Evolutionary conservation across 163 green algal genomes (phyloP).

Genomic region (Prototheca stagnorum): DNA sequence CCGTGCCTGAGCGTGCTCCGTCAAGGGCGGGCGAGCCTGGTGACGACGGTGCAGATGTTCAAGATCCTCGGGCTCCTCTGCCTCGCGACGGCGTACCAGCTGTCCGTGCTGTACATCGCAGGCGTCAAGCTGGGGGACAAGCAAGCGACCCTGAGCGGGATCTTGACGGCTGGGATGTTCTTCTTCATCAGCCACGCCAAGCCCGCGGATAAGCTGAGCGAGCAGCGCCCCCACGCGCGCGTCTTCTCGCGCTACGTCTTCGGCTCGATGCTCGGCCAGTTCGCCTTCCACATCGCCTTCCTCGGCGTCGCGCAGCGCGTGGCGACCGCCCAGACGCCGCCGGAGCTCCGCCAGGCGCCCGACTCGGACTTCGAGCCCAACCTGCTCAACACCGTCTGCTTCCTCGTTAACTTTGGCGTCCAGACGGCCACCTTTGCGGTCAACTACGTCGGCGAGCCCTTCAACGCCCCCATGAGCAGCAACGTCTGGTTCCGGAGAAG

Average conservation of each 20-base stretch:
- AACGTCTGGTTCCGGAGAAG: slow-evolving; percentile 11
- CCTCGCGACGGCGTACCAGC: slow-evolving; percentile 83
- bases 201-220: slow-evolving; percentile 57
- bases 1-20: slow-evolving; percentile 77
- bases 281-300: slow-evolving; percentile 63
- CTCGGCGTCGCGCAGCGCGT: slow-evolving; percentile 51
- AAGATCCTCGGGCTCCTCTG: slow-evolving; percentile 96
- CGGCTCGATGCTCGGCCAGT: slow-evolving; percentile 81
- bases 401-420: slow-evolving; percentile 74
- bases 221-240: slow-evolving; percentile 64
- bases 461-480: slow-evolving; percentile 62
- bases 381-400: slow-evolving; percentile 96
- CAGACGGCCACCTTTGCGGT: slow-evolving; percentile 89
- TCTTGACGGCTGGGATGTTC: slow-evolving; percentile 80
- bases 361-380: slow-evolving; percentile 87
- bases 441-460: slow-evolving; percentile 92
- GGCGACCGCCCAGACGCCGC: slow-evolving; percentile 28
- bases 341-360: slow-evolving; percentile 46
- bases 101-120: slow-evolving; percentile 85
- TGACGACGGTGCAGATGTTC: slow-evolving; percentile 90
- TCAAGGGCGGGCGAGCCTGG: slow-evolving; percentile 51
- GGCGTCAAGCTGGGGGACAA: slow-evolving; percentile 94
- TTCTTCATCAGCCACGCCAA: slow-evolving; percentile 89
- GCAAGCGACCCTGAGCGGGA: slow-evolving; percentile 70
- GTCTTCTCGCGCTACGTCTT: slow-evolving; percentile 92